These are phyloP conservation scores for Dothideomycetes sp. DNA, from an alignment of 2,329 filamentous ascomycete genomes.

Conservation along the genomic window DNA sequence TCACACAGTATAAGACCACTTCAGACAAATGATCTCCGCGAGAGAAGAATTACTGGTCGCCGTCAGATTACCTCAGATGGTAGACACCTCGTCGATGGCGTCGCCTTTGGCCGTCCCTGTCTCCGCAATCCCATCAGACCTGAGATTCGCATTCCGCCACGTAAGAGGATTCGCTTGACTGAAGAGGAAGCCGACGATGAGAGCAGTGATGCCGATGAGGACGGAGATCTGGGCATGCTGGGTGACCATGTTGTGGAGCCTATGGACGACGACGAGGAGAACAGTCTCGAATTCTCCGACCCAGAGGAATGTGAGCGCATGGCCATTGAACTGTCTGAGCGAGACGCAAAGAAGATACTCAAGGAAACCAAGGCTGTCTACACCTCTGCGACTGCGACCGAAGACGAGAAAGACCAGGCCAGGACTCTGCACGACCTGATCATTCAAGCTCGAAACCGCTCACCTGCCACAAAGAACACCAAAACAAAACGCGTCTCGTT, in stretches of 20 bases:
- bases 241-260: constrained; percentile 7
- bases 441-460: too few species aligned
- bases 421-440: too few species aligned
- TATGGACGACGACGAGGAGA: constrained; percentile 6
- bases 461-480: background rate
- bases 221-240: constrained; percentile 25
- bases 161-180: constrained; percentile 48
- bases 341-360: background rate
- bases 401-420: background rate
- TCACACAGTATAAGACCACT: constrained; percentile 64
- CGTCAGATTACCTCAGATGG: constrained; percentile 72
- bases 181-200: constrained; percentile 9
- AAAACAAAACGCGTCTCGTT: background rate
- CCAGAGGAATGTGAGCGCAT: background rate
- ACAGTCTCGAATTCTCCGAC: constrained; percentile 13
- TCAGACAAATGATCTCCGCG: constrained; percentile 60
- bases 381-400: background rate
- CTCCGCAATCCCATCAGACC: constrained; percentile 53
- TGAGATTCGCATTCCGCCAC: constrained; percentile 57
- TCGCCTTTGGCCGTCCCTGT: constrained; percentile 69
- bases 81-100: constrained; percentile 71
- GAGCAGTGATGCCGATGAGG: constrained; percentile 19
- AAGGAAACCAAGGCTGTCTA: background rate
- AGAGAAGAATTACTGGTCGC: constrained; percentile 62
- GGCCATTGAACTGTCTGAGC: background rate